These are phyloP conservation scores for Suhomyces sp. DNA, from an alignment of 805 yeast species.

Conservation along the genomic window DNA sequence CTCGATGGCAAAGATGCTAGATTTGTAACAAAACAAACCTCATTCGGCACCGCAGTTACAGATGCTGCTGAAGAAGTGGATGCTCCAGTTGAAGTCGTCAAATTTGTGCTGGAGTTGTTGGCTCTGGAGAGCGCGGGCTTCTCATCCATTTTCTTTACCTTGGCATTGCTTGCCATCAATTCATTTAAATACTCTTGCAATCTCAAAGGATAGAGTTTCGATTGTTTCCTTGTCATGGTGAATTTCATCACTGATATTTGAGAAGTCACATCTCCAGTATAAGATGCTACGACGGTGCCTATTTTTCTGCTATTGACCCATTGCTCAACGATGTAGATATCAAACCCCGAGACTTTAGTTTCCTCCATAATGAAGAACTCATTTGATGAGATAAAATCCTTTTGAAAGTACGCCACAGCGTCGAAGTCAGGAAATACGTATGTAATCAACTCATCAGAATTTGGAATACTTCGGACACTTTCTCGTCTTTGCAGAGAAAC, in stretches of 20 bases:
- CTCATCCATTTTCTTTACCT: constrained; percentile 53
- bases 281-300: constrained; percentile 71
- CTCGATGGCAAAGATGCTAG: constrained; percentile 77
- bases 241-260: constrained; percentile 55
- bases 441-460: constrained; percentile 22
- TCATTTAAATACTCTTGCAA: constrained; percentile 65
- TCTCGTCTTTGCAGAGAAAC: background rate
- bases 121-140: background rate
- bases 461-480: constrained; percentile 3
- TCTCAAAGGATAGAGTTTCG: constrained; percentile 46
- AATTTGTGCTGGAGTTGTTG: background rate
- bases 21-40: constrained; percentile 70
- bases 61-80: background rate
- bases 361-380: constrained; percentile 45
- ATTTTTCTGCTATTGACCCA: constrained; percentile 78
- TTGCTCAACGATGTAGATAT: constrained; percentile 89
- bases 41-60: constrained; percentile 8
- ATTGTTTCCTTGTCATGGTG: constrained; percentile 49
- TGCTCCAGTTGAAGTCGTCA: background rate
- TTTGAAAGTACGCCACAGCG: constrained; percentile 47
- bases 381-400: constrained; percentile 30
- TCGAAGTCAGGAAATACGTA: constrained; percentile 56
- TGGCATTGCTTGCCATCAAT: constrained; percentile 61
- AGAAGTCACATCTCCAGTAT: constrained; percentile 79
- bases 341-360: constrained; percentile 67